Evolutionary conservation across 1,139 yeast species (phyloP).

Genomic region (Pichia sp.): DNA sequence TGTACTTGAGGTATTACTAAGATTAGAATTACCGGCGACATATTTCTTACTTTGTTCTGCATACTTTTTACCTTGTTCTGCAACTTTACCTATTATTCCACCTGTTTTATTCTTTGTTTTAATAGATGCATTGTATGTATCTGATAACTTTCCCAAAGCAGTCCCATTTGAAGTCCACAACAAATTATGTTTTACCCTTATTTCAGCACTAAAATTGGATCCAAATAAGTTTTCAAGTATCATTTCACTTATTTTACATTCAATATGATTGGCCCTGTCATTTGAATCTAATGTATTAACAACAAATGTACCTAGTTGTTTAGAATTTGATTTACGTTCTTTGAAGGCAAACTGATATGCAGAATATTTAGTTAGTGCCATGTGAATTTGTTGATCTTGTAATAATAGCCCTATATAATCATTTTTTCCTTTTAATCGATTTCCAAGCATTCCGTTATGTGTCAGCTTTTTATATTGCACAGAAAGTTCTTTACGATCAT

Average conservation of each 20-base stretch:
- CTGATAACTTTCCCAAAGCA: conserved; percentile 40
- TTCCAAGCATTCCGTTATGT: conserved; percentile 22
- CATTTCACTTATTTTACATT: conserved; percentile 54
- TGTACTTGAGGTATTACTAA: conserved; percentile 10
- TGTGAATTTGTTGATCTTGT: conserved; percentile 11
- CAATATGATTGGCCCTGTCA: conserved; percentile 54
- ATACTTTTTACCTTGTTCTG: conserved; percentile 39
- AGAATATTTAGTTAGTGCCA: conserved; percentile 48
- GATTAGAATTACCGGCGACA: conserved; percentile 33
- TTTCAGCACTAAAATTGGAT: conserved; percentile 33
- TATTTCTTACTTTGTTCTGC: conserved; percentile 38
- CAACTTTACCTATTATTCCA: conserved; percentile 34
- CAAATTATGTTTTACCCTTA: conserved; percentile 46
- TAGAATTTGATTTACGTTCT: conserved; percentile 47
- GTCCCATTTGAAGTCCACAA: conserved; percentile 60
- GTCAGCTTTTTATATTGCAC: conserved; percentile 31
- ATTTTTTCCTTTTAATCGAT: conserved; percentile 9
- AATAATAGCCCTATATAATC: conserved; percentile 12
- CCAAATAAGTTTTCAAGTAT: conserved; percentile 54
- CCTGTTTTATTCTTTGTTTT: conserved; percentile 36
- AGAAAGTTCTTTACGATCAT: conserved; percentile 10
- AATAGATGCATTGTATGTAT: conserved; percentile 32
- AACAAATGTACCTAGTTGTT: conserved; percentile 64
- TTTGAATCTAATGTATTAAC: conserved; percentile 63
- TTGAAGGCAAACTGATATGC: conserved; percentile 55